Percentiles rank a stretch among this genome's conserved stretches.
These are phyloP conservation scores for Prototheca wickerhamii DNA, from an alignment of 163 green algal genomes.

Conservation along the genomic window DNA sequence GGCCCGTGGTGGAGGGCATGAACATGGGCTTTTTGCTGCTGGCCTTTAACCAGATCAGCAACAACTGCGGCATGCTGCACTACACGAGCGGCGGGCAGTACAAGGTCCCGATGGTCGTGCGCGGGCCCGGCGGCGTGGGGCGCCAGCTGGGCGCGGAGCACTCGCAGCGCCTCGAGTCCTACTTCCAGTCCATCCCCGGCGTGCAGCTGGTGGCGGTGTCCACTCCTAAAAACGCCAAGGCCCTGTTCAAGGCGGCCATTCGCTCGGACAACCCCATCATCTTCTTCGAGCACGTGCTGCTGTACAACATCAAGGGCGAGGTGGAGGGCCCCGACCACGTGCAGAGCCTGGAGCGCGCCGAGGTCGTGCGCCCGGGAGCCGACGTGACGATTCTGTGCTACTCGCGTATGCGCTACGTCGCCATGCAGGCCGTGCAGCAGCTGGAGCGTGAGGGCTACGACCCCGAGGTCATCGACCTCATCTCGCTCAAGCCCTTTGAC, in stretches of 20 bases:
- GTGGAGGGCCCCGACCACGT: slow-evolving; percentile 46
- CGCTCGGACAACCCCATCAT: slow-evolving; percentile 73
- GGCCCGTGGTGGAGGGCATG: slow-evolving; percentile 95
- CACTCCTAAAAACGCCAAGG: slow-evolving; percentile 84
- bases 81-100: slow-evolving; percentile 94
- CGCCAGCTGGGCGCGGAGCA: slow-evolving; percentile 93
- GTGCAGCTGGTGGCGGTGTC: slow-evolving; percentile 89
- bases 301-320: slow-evolving; percentile 92
- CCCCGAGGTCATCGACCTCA: slow-evolving; percentile 89
- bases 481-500: slow-evolving; percentile 95
- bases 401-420: slow-evolving; percentile 86
- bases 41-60: slow-evolving; percentile 97
- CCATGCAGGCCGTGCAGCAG: slow-evolving; percentile 77
- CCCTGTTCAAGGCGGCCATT: slow-evolving; percentile 83
- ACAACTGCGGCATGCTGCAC: slow-evolving; percentile 97
- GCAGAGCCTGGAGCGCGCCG: slow-evolving; percentile 74
- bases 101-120: slow-evolving; percentile 89
- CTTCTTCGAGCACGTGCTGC: slow-evolving; percentile 95
- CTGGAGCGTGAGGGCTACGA: slow-evolving; percentile 86
- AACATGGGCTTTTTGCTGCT: slow-evolving; percentile 97
- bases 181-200: slow-evolving; percentile 93
- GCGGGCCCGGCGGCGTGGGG: slow-evolving; percentile 84
- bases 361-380: slow-evolving; percentile 75
- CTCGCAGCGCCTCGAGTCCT: slow-evolving; percentile 89
- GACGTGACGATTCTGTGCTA: slow-evolving; percentile 93